Percentiles rank a stretch among this genome's conserved stretches.
Conservation (phyloP, 495 filamentous ascomycete genomes). For the Aspergillus bridgeri region DNA sequence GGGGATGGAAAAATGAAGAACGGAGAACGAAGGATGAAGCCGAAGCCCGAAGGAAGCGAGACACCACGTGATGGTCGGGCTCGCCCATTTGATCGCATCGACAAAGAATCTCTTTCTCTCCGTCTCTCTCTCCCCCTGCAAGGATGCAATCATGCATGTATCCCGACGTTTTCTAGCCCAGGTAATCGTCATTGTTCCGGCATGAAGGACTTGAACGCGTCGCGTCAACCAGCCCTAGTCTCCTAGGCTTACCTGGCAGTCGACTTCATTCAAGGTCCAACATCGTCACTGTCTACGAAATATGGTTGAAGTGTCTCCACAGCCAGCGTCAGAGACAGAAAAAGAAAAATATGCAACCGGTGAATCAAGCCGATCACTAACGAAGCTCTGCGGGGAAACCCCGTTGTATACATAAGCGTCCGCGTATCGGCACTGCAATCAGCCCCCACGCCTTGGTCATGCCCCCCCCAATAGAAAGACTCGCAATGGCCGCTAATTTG, state of each 20-base stretch:
- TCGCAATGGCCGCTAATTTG: background rate
- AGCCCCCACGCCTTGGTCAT: background rate
- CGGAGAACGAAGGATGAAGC: background rate
- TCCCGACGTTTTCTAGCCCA: background rate
- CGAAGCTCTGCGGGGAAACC: background rate
- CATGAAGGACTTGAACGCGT: background rate
- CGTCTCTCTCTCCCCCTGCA: background rate
- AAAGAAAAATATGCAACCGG: background rate
- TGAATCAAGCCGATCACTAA: background rate
- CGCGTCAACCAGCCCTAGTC: too few relatives aligned
- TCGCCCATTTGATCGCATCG: background rate
- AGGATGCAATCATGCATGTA: background rate
- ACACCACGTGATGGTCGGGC: background rate
- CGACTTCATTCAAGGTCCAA: too few relatives aligned
- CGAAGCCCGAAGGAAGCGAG: background rate
- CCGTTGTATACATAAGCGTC: background rate
- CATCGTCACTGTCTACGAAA: too few relatives aligned
- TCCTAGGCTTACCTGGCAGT: too few relatives aligned
- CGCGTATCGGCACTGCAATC: background rate
- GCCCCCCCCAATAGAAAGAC: conserved; percentile 5
- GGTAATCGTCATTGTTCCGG: background rate
- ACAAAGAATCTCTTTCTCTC: background rate
- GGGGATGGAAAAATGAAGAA: background rate
- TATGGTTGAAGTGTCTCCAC: too few relatives aligned
- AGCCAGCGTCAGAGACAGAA: background rate